A percentile compares a stretch with the other conserved stretches of the same genome.
Conservation (phyloP, 2,329 filamentous ascomycete genomes). For the Cadophora sp. region DNA sequence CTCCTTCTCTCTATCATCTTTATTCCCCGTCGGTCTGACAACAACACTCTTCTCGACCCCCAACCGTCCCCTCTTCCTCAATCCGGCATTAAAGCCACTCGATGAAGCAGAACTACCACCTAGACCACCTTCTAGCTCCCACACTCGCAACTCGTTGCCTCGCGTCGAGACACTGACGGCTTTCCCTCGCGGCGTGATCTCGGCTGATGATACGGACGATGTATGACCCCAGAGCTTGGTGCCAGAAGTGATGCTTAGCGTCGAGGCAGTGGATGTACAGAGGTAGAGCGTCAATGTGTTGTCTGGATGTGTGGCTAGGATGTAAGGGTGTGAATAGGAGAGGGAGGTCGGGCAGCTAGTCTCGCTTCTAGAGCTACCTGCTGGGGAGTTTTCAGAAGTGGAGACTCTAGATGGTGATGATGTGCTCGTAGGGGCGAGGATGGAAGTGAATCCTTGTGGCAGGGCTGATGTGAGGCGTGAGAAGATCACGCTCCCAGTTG, state of each 20-base stretch:
- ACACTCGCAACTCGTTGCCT: slow-evolving; percentile 67
- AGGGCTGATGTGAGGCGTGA: slow-evolving; percentile 59
- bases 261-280: slow-evolving; percentile 64
- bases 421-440: slow-evolving; percentile 43
- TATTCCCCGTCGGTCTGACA: not conserved
- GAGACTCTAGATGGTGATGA: slow-evolving; percentile 37
- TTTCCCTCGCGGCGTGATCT: slow-evolving; percentile 73
- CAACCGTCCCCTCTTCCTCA: slow-evolving; percentile 34
- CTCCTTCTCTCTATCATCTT: no score
- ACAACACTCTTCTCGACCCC: slow-evolving; percentile 18
- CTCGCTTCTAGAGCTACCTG: slow-evolving; percentile 31
- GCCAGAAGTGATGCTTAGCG: slow-evolving; percentile 63
- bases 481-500: slow-evolving; percentile 46
- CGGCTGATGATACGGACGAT: slow-evolving; percentile 69
- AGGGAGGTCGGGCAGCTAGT: slow-evolving; percentile 39
- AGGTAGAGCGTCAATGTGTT: slow-evolving; percentile 76
- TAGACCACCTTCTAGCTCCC: slow-evolving; percentile 70
- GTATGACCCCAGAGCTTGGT: slow-evolving; percentile 75
- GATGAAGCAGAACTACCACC: slow-evolving; percentile 28
- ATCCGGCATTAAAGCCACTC: not conserved
- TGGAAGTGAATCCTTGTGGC: slow-evolving; percentile 52
- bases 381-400: slow-evolving; percentile 47
- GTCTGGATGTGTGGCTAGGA: slow-evolving; percentile 71
- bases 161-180: slow-evolving; percentile 70
- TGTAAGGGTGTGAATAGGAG: slow-evolving; percentile 67